Evolutionary conservation across 2,329 filamentous ascomycete genomes (phyloP).

Genomic region (Colletotrichum sp.): DNA sequence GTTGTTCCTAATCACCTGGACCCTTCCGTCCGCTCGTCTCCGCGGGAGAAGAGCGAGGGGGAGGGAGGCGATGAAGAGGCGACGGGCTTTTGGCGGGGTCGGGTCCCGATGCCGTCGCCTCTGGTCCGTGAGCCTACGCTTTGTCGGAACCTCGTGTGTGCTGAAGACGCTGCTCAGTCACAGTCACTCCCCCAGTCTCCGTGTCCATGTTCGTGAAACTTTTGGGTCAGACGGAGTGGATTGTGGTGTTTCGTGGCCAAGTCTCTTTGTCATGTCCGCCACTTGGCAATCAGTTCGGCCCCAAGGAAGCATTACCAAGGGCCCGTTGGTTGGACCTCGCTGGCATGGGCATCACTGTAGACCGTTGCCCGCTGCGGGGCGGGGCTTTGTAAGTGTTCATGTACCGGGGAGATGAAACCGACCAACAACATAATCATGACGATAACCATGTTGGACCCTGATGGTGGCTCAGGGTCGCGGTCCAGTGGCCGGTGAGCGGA

Average conservation of each 20-base stretch:
- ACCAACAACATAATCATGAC: neutral
- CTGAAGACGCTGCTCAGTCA: neutral
- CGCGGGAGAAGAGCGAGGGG: neutral
- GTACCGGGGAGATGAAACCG: neutral
- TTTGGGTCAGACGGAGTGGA: neutral
- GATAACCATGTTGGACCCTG: neutral
- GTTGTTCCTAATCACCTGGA: neutral
- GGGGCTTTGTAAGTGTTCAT: neutral
- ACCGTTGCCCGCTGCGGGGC: neutral
- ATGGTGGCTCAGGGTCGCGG: neutral
- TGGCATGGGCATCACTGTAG: neutral
- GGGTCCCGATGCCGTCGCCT: neutral
- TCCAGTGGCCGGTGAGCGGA: neutral
- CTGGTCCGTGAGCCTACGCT: slow-evolving; percentile 12
- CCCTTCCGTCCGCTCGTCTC: neutral
- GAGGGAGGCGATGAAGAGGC: neutral
- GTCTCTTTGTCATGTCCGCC: neutral
- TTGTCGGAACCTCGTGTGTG: neutral
- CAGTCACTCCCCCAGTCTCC: neutral
- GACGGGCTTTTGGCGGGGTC: neutral
- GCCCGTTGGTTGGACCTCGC: neutral
- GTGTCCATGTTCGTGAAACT: neutral
- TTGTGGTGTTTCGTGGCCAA: neutral
- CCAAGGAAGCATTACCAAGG: neutral
- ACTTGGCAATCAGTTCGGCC: neutral